Conservation (phyloP, 305 asterid genomes). For the Fraxinus baroniana region DNA sequence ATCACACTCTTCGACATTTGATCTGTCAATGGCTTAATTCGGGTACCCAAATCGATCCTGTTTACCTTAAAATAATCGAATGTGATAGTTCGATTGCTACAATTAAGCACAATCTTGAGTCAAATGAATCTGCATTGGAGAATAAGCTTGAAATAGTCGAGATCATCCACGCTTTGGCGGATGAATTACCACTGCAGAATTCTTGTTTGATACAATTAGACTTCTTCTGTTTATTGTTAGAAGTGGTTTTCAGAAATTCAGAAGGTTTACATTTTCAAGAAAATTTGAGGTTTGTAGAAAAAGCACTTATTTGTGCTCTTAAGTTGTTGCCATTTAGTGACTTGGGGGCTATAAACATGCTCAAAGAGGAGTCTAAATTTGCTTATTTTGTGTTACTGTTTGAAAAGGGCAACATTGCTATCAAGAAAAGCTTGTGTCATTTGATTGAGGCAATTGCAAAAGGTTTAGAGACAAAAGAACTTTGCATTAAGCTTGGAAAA, state of each 20-base stretch:
- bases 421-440: constrained; percentile 43
- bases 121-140: constrained; percentile 31
- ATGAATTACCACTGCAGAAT: constrained; percentile 31
- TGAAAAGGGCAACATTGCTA: constrained; percentile 27
- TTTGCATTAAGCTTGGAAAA: constrained; percentile 33
- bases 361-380: constrained; percentile 28
- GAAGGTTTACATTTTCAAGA: not conserved
- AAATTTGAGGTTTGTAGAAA: constrained; percentile 30
- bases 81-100: constrained; percentile 3
- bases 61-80: not conserved
- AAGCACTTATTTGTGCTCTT: constrained; percentile 32
- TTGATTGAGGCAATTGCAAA: constrained; percentile 39
- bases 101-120: constrained; percentile 33
- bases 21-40: constrained; percentile 45
- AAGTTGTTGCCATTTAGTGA: constrained; percentile 45
- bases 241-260: constrained; percentile 19
- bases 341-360: constrained; percentile 25
- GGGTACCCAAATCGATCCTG: constrained; percentile 6
- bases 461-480: constrained; percentile 21
- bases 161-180: constrained; percentile 28
- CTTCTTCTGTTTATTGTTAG: constrained; percentile 27
- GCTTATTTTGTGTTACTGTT: constrained; percentile 28
- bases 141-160: constrained; percentile 35
- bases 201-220: constrained; percentile 32
- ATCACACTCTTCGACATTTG: constrained; percentile 53